A percentile compares a stretch with the other conserved stretches of the same genome.
phyloP scores from a whole-genome alignment of 768 basidiomycete genomes.

The Russula ochroleuca region DNA sequence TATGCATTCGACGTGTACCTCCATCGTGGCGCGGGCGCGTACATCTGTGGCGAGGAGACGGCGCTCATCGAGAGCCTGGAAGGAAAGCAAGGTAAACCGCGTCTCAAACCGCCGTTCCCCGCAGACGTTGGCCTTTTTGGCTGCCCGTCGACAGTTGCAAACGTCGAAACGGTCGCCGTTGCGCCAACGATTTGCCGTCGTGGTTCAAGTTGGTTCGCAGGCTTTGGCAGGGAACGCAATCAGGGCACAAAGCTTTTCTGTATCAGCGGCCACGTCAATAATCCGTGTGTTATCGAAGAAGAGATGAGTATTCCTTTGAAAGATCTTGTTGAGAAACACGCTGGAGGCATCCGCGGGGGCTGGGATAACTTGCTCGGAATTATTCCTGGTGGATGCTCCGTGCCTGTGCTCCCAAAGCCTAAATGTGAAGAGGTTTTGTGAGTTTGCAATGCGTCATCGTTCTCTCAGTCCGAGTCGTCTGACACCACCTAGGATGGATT shows the following conservation, averaged over 20 bases:
- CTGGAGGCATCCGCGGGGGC: conserved; percentile 89
- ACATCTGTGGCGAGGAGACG: conserved; percentile 98
- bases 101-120: conserved; percentile 97
- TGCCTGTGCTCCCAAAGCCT: conserved; percentile 84
- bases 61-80: conserved; percentile 95
- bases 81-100: conserved; percentile 97
- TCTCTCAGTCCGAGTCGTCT: background rate
- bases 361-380: conserved; percentile 99
- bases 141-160: conserved; percentile 95
- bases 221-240: conserved; percentile 89
- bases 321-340: conserved; percentile 94
- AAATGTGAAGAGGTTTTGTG: conserved; percentile 85
- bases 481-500: conserved; percentile 77
- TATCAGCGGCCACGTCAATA: conserved; percentile 96
- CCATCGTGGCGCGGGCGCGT: conserved; percentile 97
- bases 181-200: conserved; percentile 94
- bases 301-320: conserved; percentile 97
- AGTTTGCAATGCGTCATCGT: conserved; percentile 36
- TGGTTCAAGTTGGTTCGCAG: conserved; percentile 85
- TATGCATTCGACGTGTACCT: conserved; percentile 97
- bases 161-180: conserved; percentile 97
- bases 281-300: conserved; percentile 96
- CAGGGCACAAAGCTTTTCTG: conserved; percentile 97
- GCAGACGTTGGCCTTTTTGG: conserved; percentile 98
- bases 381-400: conserved; percentile 91